Evolutionary conservation across 345 rosid species (phyloP).

Genomic region (Hibiscus mutabilis): DNA sequence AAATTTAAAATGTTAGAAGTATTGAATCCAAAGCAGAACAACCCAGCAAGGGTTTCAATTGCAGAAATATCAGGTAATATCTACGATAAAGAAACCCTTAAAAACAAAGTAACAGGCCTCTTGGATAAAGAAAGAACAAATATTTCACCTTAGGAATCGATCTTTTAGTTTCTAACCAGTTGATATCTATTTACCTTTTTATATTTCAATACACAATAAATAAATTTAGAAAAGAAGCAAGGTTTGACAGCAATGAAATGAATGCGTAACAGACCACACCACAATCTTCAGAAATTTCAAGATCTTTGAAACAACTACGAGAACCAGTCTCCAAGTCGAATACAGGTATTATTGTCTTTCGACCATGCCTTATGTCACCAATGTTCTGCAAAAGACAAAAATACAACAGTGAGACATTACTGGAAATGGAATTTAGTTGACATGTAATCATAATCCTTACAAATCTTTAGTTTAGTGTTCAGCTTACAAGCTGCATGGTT

Average conservation of each 20-base stretch:
- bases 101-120: background rate
- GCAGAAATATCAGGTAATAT: background rate
- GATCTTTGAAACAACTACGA: slow-evolving; percentile 84
- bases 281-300: slow-evolving; percentile 90
- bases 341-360: slow-evolving; percentile 71
- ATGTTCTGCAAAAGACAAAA: slow-evolving; percentile 54
- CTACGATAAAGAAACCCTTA: background rate
- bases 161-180: slow-evolving; percentile 4
- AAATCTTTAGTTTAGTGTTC: background rate
- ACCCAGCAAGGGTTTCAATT: background rate
- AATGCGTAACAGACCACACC: slow-evolving; percentile 64
- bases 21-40: background rate
- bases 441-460: background rate
- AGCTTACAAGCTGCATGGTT: slow-evolving; percentile 1
- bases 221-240: slow-evolving; percentile 7
- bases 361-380: slow-evolving; percentile 54
- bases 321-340: slow-evolving; percentile 89
- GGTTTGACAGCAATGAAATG: slow-evolving; percentile 11
- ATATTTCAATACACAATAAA: background rate
- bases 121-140: slow-evolving; percentile 1
- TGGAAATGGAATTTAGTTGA: background rate
- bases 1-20: slow-evolving; percentile 1
- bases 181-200: slow-evolving; percentile 2
- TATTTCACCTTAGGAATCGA: background rate
- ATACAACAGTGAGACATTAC: background rate